Evolutionary conservation across 208 protist species (phyloP).

Genomic region (Trypanosoma mega): DNA sequence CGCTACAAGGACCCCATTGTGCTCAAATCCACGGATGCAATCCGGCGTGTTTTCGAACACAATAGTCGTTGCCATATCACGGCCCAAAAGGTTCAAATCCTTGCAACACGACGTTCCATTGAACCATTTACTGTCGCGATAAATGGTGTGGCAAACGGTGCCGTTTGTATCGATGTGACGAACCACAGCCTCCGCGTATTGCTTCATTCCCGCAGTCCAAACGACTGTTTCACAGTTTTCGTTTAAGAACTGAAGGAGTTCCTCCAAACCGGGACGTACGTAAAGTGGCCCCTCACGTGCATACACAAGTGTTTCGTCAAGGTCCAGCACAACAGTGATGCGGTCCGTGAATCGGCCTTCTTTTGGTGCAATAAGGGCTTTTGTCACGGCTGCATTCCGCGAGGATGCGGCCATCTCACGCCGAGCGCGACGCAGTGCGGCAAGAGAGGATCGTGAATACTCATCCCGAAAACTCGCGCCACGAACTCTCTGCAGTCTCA

Average conservation of each 20-base stretch:
- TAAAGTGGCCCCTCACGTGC: conserved; percentile 85
- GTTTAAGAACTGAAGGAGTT: conserved; percentile 77
- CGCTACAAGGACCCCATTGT: conserved; percentile 82
- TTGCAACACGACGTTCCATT: conserved; percentile 61
- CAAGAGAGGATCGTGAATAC: conserved; percentile 4
- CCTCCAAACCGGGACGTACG: conserved; percentile 78
- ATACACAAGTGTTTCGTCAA: conserved; percentile 92
- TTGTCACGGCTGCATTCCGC: not conserved
- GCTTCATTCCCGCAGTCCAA: conserved; percentile 81
- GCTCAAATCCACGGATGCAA: conserved; percentile 84
- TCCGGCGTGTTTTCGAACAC: conserved; percentile 93
- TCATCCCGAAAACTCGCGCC: conserved; percentile 26
- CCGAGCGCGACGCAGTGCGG: not conserved
- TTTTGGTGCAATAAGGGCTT: conserved; percentile 68
- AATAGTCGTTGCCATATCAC: conserved; percentile 69
- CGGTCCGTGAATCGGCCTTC: conserved; percentile 32
- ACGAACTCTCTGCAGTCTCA: conserved; percentile 18
- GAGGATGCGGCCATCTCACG: not conserved
- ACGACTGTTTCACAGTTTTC: conserved; percentile 84
- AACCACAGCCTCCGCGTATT: conserved; percentile 87
- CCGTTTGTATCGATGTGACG: conserved; percentile 70
- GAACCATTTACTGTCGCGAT: conserved; percentile 78
- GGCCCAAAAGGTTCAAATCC: conserved; percentile 79
- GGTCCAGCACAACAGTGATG: conserved; percentile 90
- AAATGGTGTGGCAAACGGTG: conserved; percentile 73